These are phyloP conservation scores for Volvox africanus DNA, from an alignment of 139 green algal genomes.

Conservation along the genomic window DNA sequence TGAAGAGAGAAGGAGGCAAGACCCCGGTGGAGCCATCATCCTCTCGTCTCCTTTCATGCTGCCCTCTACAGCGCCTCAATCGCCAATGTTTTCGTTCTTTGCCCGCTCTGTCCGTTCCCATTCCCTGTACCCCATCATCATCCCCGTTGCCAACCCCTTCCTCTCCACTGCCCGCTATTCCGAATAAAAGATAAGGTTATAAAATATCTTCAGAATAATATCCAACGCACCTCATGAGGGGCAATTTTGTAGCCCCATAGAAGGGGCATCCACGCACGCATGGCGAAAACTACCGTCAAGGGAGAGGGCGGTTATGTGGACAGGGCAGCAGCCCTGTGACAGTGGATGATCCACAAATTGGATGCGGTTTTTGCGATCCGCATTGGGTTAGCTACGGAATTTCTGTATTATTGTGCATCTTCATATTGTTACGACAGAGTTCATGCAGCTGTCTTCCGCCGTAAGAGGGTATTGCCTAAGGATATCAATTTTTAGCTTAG, in stretches of 20 bases:
- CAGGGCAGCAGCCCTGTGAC: no score
- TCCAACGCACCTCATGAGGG: constrained; percentile 19
- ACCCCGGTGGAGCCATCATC: no score
- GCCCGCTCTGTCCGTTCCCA: no score
- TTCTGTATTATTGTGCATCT: not conserved
- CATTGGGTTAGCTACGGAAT: not conserved
- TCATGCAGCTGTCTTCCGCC: no score
- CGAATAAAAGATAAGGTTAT: not conserved
- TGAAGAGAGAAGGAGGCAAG: no score
- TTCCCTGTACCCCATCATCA: not conserved
- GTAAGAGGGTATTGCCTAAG: no score
- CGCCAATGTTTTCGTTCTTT: not conserved
- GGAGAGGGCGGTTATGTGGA: not conserved
- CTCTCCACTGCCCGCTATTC: not conserved
- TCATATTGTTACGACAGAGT: no score
- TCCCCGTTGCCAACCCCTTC: not conserved
- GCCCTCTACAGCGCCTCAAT: not conserved
- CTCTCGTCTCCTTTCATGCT: no score
- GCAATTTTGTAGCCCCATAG: constrained; percentile 22
- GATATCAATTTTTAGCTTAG: no score
- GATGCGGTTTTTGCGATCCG: not conserved
- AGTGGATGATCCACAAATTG: not conserved
- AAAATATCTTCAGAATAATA: not conserved
- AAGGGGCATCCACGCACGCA: not conserved
- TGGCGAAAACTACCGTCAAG: not conserved